Conservation (phyloP, 441 rosid genomes). For the Populus trichocarpa region DNA sequence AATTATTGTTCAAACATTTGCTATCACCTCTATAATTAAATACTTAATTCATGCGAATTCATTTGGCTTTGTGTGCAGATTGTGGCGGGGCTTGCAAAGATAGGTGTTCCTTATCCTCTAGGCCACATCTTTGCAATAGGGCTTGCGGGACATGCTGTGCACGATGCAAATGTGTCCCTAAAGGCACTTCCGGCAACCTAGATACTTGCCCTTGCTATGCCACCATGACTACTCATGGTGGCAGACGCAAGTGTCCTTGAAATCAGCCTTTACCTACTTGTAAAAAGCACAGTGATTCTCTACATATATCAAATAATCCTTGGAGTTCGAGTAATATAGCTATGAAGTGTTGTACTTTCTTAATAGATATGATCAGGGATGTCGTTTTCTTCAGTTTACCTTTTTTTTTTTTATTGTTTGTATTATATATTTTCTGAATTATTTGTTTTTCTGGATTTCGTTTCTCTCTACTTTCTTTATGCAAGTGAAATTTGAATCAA, state of each 20-base stretch:
- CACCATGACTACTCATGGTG: conserved; percentile 56
- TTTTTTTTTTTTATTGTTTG: not conserved
- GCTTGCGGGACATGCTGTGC: conserved; percentile 68
- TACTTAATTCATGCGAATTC: not conserved
- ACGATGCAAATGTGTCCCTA: conserved; percentile 65
- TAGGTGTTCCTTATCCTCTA: conserved; percentile 49
- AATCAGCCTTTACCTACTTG: not conserved
- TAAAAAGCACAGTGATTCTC: not conserved
- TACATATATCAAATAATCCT: not conserved
- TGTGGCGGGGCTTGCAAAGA: conserved; percentile 47
- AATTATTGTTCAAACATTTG: no score
- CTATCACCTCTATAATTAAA: no score
- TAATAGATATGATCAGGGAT: not conserved
- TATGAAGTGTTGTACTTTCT: not conserved
- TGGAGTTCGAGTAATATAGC: not conserved
- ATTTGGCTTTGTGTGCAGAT: conserved; percentile 20
- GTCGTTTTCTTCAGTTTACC: not conserved
- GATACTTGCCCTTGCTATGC: conserved; percentile 71
- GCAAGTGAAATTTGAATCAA: not conserved
- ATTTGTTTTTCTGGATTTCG: not conserved
- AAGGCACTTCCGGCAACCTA: conserved; percentile 41
- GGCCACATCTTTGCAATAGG: conserved; percentile 52
- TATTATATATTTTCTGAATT: not conserved
- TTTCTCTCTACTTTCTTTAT: not conserved
- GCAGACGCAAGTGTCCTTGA: conserved; percentile 38